Conservation (phyloP, 2,329 filamentous ascomycete species). For the Aspergillus fischeri region DNA sequence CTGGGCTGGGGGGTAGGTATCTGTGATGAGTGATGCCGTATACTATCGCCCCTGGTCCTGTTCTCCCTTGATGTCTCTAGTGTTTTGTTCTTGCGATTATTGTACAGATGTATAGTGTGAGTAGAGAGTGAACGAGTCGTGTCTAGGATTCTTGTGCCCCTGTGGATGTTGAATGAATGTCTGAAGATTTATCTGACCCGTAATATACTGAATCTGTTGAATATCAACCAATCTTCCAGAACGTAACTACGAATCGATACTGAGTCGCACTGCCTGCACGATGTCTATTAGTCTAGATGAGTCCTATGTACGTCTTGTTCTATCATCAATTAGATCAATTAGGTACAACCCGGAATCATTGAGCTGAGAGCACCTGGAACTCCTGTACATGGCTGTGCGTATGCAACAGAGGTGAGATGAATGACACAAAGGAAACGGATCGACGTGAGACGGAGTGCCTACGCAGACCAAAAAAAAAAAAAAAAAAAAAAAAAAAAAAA, state of each 20-base stretch:
- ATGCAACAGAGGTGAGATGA: background rate
- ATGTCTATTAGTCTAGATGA: background rate
- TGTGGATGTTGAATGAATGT: conserved; percentile 4
- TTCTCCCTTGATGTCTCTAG: conserved; percentile 3
- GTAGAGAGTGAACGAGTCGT: conserved; percentile 13
- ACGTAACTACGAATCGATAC: too few relatives aligned
- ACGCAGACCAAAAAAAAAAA: background rate
- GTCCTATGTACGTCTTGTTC: background rate
- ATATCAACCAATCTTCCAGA: too few relatives aligned
- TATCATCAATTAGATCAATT: too few relatives aligned
- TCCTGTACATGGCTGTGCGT: background rate
- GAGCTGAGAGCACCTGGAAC: background rate
- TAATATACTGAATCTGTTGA: background rate
- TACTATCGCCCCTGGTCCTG: conserved; percentile 7
- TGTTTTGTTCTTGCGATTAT: conserved; percentile 2
- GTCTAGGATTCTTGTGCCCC: background rate
- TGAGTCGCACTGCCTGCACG: too few relatives aligned
- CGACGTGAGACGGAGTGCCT: background rate
- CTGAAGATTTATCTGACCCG: background rate
- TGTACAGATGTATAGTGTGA: conserved; percentile 24
- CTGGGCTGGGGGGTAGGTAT: conserved; percentile 19
- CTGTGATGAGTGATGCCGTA: conserved; percentile 20
- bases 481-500: too few relatives aligned
- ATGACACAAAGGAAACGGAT: background rate
- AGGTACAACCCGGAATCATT: background rate